Base-by-base conservation (phyloP, 2,329 filamentous ascomycete genomes). In the Paracoccidioides brasiliensis region DNA sequence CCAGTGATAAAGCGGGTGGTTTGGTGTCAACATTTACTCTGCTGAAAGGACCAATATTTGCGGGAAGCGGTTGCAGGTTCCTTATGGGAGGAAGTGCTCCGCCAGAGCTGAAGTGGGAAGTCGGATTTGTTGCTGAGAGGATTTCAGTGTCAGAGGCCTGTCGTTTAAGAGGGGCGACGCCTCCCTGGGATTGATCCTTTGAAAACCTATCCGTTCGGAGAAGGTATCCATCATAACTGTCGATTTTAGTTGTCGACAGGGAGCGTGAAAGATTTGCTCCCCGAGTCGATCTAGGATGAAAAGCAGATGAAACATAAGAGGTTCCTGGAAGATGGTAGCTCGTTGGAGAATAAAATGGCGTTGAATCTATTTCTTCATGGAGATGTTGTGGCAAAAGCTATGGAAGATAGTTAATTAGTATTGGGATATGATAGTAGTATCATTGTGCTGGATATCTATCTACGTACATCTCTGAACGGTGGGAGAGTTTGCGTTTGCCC, bases 351-450 rank as follows among this genome's bases (percentile, higher is more conserved):
- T 64, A 64, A 58, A 67, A 70, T 58, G 69, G 62, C 10, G 66
- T 67, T 28, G 70, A 70, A 38, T 72, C 70, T 57, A 72, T 72
- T 57, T 71, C 70, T 58, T 71, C 69, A 57, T 72, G 70, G 8
- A 72, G 64, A 58, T 72, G 68, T 56, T 69, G 63, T 32, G 70
- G 70, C 12, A 72, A 68, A 10, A 72, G 63, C 70, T 72, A 50
- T 8, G 35, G 15, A 14, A 12, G 4, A 42, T 1, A 14, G 22
- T 14, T 32, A 22, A 52, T 57, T 35, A 54, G 55, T 37, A 35
- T 35, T 45, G 4, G 5, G 22, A 41, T 52, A 33, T 12, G 12
- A 14, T 4, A 35, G 48, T 32, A 33, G 30, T 52, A 48, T 22
- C 14, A 48, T 14, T 44, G 15, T 46, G 28, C 41, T 22, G 22